phyloP scores from a whole-genome alignment of 1,139 yeast genomes.

The Pichia sp. region DNA sequence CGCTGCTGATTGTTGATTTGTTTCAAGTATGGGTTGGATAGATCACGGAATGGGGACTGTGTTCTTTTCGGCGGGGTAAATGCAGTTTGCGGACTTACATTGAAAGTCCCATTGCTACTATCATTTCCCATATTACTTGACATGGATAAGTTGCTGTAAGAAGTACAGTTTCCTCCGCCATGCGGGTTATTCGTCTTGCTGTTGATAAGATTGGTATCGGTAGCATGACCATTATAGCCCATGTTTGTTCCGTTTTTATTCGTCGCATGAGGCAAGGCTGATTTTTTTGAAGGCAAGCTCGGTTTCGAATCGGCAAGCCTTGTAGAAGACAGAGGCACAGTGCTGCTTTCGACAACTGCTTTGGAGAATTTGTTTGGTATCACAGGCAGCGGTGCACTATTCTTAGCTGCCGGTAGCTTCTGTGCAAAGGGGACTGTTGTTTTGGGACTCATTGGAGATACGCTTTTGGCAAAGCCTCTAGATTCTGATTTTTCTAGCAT shows the following conservation, averaged over 20 bases:
- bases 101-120: background rate
- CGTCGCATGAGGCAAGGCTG: background rate
- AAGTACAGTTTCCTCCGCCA: background rate
- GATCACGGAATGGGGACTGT: slow-evolving; percentile 31
- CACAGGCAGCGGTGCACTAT: background rate
- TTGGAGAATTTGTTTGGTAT: background rate
- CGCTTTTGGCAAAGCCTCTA: slow-evolving; percentile 9
- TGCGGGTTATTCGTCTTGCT: background rate
- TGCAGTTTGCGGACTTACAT: background rate
- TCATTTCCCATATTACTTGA: background rate
- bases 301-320: background rate
- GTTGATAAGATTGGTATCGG: background rate
- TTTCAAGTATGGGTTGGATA: slow-evolving; percentile 32
- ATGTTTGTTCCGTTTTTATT: background rate
- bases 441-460: slow-evolving; percentile 18
- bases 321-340: background rate
- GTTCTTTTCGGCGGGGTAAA: slow-evolving; percentile 24
- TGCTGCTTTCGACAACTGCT: background rate
- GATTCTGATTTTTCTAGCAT: background rate
- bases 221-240: too few relatives aligned
- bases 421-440: slow-evolving; percentile 7
- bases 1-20: slow-evolving; percentile 71
- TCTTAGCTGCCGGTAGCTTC: background rate
- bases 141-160: background rate
- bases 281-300: too few relatives aligned